These are phyloP conservation scores for Mycena belliarum DNA, from an alignment of 768 basidiomycete genomes.

Conservation along the genomic window DNA sequence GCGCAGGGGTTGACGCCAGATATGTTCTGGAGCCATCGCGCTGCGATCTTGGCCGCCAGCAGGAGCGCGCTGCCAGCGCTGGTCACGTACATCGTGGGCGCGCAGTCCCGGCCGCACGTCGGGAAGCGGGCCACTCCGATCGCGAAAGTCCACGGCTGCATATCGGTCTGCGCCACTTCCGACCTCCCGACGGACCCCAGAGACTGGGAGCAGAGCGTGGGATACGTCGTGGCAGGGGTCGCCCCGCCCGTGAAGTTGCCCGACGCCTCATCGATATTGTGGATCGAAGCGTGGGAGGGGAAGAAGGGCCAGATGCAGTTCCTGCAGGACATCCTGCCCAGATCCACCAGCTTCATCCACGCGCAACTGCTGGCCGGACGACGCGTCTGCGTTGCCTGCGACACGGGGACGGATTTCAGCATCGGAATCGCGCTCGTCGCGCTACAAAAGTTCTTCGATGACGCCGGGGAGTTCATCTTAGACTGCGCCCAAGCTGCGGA, in stretches of 20 bases:
- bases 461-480: conserved; percentile 40
- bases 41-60: conserved; percentile 44
- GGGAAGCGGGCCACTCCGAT: conserved; percentile 31
- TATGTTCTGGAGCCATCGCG: conserved; percentile 66
- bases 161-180: conserved; percentile 40
- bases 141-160: conserved; percentile 36
- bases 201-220: conserved; percentile 10
- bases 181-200: conserved; percentile 24
- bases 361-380: conserved; percentile 36
- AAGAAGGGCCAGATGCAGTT: conserved; percentile 58
- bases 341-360: conserved; percentile 46
- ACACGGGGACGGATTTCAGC: conserved; percentile 59
- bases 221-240: conserved; percentile 32
- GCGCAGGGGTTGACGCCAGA: conserved; percentile 67
- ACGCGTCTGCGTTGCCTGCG: conserved; percentile 52
- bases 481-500: neutral
- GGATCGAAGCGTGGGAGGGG: conserved; percentile 37
- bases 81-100: conserved; percentile 35
- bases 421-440: conserved; percentile 65
- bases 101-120: neutral
- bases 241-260: neutral
- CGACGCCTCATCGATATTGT: conserved; percentile 5
- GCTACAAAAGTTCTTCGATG: conserved; percentile 59
- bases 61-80: conserved; percentile 49
- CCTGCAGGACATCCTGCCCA: conserved; percentile 50